Evolutionary conservation across 129 eudicot genomes (phyloP), one percentile per base, ranked within the genome.

Genomic region (Cynara cardunculus): DNA sequence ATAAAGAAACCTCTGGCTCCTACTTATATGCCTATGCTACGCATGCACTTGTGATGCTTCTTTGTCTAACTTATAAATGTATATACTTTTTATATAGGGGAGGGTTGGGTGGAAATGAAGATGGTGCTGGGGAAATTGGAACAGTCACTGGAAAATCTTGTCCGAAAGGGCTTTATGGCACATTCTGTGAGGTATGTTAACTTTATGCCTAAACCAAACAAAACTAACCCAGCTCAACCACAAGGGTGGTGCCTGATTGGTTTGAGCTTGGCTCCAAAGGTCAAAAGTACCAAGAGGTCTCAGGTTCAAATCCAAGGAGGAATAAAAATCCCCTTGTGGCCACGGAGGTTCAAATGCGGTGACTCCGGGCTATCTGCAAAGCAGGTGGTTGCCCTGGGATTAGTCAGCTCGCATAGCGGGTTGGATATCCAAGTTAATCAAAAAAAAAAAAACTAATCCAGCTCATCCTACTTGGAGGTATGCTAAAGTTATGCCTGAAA

Each of bases 161-260:
- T 80, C 97, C 97, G 1, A 89, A 83, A 84, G 97, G 97, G 76
- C 97, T 93, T 76, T 90, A 89, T 87, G 97, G 97, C 53, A 89
- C 79, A 87, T 93, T 89, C 84, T 93, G 97, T 65, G 84, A 85
- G 97, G 97, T 92, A 77, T 68, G 31, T 25, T 86, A n/a, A 30
- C 18, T 64, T 80, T 81, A 21, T 73, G 69, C 66, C 25, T 2
- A 34, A 61, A 71, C 24, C 65, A 56, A 56, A 56, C 62, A 49
- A 49, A 49, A 49, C 62, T 49, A 19, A 56, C 24, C 65, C 61
- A n/a, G 9, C 53, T n/a, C n/a, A n/a, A n/a, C n/a, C n/a, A n/a
- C n/a, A n/a, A n/a, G n/a, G n/a, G n/a, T n/a, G n/a, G n/a, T n/a
- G n/a, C n/a, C n/a, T n/a, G n/a, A n/a, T n/a, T n/a, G n/a, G n/a